Conservation (phyloP, 1,284 basidiomycete species). For the Wolfiporia cocos region DNA sequence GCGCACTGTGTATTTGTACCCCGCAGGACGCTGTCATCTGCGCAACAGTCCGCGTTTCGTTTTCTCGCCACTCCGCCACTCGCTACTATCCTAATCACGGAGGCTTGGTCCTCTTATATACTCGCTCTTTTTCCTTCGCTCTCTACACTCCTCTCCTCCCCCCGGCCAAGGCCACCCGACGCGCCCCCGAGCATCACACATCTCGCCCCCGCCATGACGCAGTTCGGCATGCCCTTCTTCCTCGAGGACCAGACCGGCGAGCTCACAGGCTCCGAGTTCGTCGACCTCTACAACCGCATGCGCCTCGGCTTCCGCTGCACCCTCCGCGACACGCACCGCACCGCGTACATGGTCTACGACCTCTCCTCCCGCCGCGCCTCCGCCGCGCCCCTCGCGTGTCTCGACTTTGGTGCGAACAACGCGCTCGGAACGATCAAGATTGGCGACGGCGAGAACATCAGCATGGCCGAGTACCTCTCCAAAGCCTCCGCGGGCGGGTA, state of each 20-base stretch:
- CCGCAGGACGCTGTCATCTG: too few species aligned
- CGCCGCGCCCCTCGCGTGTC: slow-evolving; percentile 35
- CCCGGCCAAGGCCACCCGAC: background rate
- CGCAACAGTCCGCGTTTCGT: too few species aligned
- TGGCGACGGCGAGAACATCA: slow-evolving; percentile 28
- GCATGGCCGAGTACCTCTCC: slow-evolving; percentile 46
- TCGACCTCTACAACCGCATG: slow-evolving; percentile 58
- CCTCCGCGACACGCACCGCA: slow-evolving; percentile 32
- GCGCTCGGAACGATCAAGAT: slow-evolving; percentile 47
- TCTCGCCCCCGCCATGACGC: slow-evolving; percentile 28
- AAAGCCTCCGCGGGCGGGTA: slow-evolving; percentile 33
- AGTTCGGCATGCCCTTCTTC: slow-evolving; percentile 50
- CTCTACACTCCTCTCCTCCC: background rate
- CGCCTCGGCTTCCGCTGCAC: slow-evolving; percentile 43
- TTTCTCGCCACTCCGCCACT: too few species aligned
- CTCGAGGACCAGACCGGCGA: slow-evolving; percentile 56
- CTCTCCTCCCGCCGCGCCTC: slow-evolving; percentile 18
- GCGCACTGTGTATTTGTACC: too few species aligned
- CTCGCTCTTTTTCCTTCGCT: background rate
- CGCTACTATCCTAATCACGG: background rate
- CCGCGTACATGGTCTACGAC: slow-evolving; percentile 50
- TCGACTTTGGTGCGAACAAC: slow-evolving; percentile 45
- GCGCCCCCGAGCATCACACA: background rate
- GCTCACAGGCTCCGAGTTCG: slow-evolving; percentile 47
- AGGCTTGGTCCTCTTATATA: background rate